Evolutionary conservation across 352 stramenopile genomes (phyloP), one percentile per base, ranked within the genome.

Genomic region (Phytopythium sindhum): DNA sequence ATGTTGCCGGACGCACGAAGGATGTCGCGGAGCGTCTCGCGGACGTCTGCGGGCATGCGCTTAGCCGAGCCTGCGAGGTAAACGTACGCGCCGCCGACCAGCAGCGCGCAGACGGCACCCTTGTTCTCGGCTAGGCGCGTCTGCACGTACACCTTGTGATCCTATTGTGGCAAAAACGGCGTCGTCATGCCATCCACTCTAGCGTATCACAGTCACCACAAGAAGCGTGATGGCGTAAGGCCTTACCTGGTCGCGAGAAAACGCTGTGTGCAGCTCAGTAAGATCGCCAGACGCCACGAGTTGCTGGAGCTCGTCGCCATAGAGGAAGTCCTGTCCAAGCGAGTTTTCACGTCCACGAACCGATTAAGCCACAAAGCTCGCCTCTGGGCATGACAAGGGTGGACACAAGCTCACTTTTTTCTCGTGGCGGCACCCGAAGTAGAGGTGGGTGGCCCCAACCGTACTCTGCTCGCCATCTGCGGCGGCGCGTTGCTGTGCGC

Each of bases 121-220:
- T 93, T 93, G 61, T 92, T 74, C 65, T 98, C 89, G 10, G 73
- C 78, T 23, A 98, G 78, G 14, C 79, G 79, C 19, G 86, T 92
- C 74, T 97, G 90, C 28, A 98, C 93, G 70, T 98, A 98, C 9
- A 98, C 81, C 70, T 98, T 97, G 60, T 91, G 68, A 31, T 75
- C 69, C 80, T 91, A 35, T 28, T 52, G 45, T 55, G 14, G 47
- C n/a, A 33, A 33, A 11, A 42, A 31, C 28, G 5, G n/a, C n/a
- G n/a, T n/a, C n/a, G n/a, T n/a, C 19, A 42, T 42, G 29, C 37
- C 10, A 50, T 31, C 23, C 11, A 52, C 7, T 26, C 5, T 24
- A 24, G 8, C 8, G 42, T 17, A 7, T 57, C 55, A 41, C 44
- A 21, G 17, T 35, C 1, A 19, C 11, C 17, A 57, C 21, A 14